Conservation (phyloP, 179 eudicot species). For the Drosera spatulata region DNA sequence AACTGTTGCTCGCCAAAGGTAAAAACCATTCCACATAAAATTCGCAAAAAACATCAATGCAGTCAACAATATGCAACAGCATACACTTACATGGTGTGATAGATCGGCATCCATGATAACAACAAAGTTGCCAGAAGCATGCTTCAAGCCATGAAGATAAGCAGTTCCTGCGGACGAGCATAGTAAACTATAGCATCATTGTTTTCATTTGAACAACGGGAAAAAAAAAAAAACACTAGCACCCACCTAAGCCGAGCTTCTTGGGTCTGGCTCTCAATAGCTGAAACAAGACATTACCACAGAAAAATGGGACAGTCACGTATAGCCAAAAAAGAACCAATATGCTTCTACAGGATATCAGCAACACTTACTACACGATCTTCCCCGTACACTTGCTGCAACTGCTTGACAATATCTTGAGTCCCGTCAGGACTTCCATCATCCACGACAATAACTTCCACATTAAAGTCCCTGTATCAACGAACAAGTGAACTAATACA, state of each 20-base stretch:
- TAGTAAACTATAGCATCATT: conserved; percentile 4
- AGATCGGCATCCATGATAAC: conserved; percentile 95
- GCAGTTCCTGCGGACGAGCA: conserved; percentile 67
- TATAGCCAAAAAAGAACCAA: too few relatives aligned
- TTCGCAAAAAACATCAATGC: too few relatives aligned
- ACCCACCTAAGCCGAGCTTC: conserved; percentile 92
- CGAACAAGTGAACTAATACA: background rate
- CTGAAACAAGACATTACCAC: conserved; percentile 25
- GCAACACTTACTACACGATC: conserved; percentile 55
- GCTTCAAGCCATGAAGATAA: conserved; percentile 90
- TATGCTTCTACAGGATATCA: background rate
- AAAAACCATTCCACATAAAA: background rate
- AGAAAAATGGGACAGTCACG: background rate
- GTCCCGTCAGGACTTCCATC: conserved; percentile 99
- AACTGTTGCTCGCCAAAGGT: too few relatives aligned
- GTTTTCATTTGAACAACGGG: background rate
- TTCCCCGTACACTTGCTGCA: conserved; percentile 84
- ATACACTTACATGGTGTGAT: conserved; percentile 70
- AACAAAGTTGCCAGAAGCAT: conserved; percentile 91
- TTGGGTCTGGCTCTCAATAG: conserved; percentile 75
- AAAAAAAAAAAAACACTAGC: conserved; percentile 7
- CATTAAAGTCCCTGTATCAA: conserved; percentile 58
- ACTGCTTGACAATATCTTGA: conserved; percentile 83
- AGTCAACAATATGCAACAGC: background rate
- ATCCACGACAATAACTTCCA: conserved; percentile 84